Percentiles rank a stretch among this genome's conserved stretches.
Conservation (phyloP, 2,329 filamentous ascomycete species). For the Nemania abortiva region DNA sequence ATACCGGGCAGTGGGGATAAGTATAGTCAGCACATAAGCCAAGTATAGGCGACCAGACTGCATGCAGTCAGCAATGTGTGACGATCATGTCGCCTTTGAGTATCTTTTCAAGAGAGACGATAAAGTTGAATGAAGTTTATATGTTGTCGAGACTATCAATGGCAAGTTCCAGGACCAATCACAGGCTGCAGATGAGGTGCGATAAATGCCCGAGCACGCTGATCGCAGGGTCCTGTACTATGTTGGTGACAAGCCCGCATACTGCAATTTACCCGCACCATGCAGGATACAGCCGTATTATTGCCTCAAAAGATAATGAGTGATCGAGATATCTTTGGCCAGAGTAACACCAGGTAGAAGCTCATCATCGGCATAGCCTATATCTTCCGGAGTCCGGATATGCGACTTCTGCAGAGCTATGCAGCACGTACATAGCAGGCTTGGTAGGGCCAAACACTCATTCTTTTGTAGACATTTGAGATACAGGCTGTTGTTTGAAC, state of each 20-base stretch:
- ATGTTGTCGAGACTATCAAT: neutral
- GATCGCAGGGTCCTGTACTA: constrained; percentile 13
- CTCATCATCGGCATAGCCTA: neutral
- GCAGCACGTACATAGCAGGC: neutral
- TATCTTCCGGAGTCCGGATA: constrained; percentile 14
- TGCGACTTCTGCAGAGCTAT: constrained; percentile 17
- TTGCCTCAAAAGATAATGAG: constrained; percentile 8
- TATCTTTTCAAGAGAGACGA: neutral
- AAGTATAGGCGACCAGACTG: constrained; percentile 10
- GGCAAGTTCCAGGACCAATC: constrained; percentile 3
- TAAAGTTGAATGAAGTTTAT: constrained; percentile 13
- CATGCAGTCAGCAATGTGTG: constrained; percentile 30
- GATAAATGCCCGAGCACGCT: constrained; percentile 4
- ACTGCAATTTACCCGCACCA: constrained; percentile 17
- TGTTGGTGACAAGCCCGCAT: constrained; percentile 17
- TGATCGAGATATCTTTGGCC: neutral
- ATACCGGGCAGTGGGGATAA: constrained; percentile 20
- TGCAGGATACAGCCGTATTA: constrained; percentile 4
- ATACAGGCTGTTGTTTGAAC: neutral
- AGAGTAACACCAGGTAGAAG: constrained; percentile 10
- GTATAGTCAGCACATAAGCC: constrained; percentile 29
- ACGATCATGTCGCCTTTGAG: constrained; percentile 30
- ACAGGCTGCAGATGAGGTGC: neutral
- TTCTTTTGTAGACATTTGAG: constrained; percentile 8
- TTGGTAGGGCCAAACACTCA: neutral